Evolutionary conservation across 306 rosid species (phyloP), one percentile per base, ranked within the genome.

Genomic region (Notholithocarpus densiflorus): DNA sequence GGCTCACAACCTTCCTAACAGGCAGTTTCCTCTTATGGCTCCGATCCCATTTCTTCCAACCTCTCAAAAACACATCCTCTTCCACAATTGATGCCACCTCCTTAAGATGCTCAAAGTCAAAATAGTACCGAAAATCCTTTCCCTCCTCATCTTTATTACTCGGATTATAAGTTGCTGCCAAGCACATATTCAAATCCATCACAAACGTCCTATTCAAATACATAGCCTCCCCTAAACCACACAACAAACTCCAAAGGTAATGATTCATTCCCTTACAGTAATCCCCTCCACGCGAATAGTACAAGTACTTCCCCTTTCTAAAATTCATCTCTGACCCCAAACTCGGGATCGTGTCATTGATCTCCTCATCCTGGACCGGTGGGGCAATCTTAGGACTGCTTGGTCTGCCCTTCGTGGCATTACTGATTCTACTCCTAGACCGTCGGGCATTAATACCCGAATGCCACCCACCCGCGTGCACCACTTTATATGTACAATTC

Each of bases 261-360:
- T 96, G 99, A 73, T 96, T 96, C 99, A 96, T 96, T 56, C 98
- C 99, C 75, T 96, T 96, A 78, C 99, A 96, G 64, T 96, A 93
- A 79, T 93, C 99, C 75, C 99, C 99, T 57, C 99, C 99, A 17
- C 98, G 79, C 1, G 99, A 91, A 56, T 96, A 96, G 84, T 96
- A 96, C 96, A 96, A 88, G 76, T 96, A 96, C 84, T 61, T 96
- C 10, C 97, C 99, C 84, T 80, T 93, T 87, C 96, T 88, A 59
- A 96, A 93, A 56, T 86, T 87, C 81, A 5, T 88, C 84, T 85
- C 92, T 5, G 97, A 89, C 71, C 98, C 97, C 88, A 93, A 83
- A 37, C 24, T 89, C 0, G 98, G 99, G 62, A 96, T 89, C 1
- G 99, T 96, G 82, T 96, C 99, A 29, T 96, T 93, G 68, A 96